Conservation (phyloP, 805 yeast genomes). For the Candida ovalis region DNA sequence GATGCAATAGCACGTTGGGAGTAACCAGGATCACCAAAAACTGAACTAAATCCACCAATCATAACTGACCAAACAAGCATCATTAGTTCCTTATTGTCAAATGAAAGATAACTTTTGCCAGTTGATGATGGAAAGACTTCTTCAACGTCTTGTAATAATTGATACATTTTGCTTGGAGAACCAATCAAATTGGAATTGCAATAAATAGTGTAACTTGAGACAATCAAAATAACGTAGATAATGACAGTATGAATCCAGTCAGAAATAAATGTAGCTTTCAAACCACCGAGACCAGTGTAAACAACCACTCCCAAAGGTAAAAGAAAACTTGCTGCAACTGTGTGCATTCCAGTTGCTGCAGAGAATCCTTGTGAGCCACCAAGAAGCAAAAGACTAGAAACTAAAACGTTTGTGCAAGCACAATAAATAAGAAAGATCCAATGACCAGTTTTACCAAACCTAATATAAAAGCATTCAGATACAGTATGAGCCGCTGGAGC, state of each 20-base stretch:
- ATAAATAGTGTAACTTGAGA: constrained; percentile 33
- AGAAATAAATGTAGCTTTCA: constrained; percentile 50
- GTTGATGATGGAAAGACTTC: constrained; percentile 28
- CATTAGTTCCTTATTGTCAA: constrained; percentile 31
- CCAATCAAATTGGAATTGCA: constrained; percentile 38
- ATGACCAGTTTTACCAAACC: constrained; percentile 38
- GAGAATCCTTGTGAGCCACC: constrained; percentile 43
- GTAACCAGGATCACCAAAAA: constrained; percentile 26
- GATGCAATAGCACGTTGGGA: constrained; percentile 41
- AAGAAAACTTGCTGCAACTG: constrained; percentile 42
- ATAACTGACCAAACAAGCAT: constrained; percentile 29
- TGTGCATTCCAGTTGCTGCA: constrained; percentile 42
- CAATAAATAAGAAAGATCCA: constrained; percentile 33
- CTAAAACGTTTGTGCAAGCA: constrained; percentile 34
- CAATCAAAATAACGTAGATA: constrained; percentile 30
- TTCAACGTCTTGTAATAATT: constrained; percentile 35
- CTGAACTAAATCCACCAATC: constrained; percentile 58
- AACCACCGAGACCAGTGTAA: constrained; percentile 49
- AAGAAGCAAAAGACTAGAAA: constrained; percentile 34
- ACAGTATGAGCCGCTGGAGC: constrained; percentile 43
- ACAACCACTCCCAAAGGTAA: constrained; percentile 45
- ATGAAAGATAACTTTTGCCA: constrained; percentile 32
- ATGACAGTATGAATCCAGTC: constrained; percentile 48
- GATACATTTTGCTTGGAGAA: constrained; percentile 41
- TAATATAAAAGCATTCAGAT: constrained; percentile 35